phyloP scores from a whole-genome alignment of 495 filamentous ascomycete genomes.

The Neurospora sp. region DNA sequence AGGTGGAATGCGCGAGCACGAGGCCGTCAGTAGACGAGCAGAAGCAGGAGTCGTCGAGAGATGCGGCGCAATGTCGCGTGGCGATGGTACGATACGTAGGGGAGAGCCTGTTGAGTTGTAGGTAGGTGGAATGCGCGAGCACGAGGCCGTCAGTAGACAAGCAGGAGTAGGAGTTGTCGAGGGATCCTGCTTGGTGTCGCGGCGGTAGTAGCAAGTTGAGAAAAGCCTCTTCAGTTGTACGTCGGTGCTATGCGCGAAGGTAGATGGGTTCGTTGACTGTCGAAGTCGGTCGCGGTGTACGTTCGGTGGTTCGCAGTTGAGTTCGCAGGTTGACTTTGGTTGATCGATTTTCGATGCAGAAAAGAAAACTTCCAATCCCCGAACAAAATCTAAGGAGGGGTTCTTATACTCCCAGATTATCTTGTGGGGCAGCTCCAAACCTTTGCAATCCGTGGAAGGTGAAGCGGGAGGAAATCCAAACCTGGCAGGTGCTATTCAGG shows the following conservation, averaged over 20 bases:
- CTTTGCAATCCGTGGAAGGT: neutral
- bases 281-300: neutral
- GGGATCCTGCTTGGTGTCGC: too few relatives aligned
- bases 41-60: neutral
- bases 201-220: neutral
- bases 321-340: neutral
- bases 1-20: too few relatives aligned
- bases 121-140: too few relatives aligned
- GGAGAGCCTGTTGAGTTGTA: too few relatives aligned
- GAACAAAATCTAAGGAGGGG: neutral
- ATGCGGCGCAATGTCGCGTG: too few relatives aligned
- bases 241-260: neutral
- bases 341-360: neutral
- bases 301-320: neutral
- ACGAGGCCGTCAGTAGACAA: neutral
- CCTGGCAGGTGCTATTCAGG: neutral
- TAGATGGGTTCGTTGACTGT: neutral
- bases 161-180: neutral
- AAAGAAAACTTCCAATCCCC: neutral
- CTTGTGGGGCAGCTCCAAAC: neutral
- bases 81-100: too few relatives aligned
- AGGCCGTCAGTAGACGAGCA: neutral
- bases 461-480: neutral
- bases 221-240: accelerated
- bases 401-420: neutral